Base-by-base conservation (phyloP, 768 basidiomycete species). In the Mrakia blollopis region DNA sequence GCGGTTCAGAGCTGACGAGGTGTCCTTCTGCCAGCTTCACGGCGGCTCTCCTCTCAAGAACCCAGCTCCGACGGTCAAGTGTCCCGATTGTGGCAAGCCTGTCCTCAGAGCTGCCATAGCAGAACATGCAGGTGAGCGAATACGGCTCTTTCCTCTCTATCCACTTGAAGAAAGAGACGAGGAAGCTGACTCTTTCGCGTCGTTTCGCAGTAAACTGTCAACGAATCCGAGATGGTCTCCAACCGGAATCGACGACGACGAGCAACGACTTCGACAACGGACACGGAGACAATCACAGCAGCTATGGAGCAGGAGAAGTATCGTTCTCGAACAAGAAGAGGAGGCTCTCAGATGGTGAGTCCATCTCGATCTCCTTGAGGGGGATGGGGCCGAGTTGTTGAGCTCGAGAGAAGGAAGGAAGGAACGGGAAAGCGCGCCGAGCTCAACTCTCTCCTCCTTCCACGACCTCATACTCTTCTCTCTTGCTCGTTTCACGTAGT, bases 81-180 rank as follows among this genome's bases (percentile, higher is more conserved):
- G 95, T 84, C 87, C 85, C 65, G 90, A 93, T 57, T 98, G 95
- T 83, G 86, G 85, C 61, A 95, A 94, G 83, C 91, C 92, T 0
- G 85, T 94, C 13, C 85, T 96, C 39, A 88, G 89, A 76, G 92
- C 90, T 80, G 90, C 89, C 37, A 85, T 91, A 73, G 84, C 84
- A 13, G 91, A 94, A 50, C 95, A 98, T 83, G 85, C 88, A 78
- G 87, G 94, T 95, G 80, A 79, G 87, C 84, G 8, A 1, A 60
- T 30, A 5, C 28, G 1, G 50, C 9, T n/a, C 25, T 0, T n/a
- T 28, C 18, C 73, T 61, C 30, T n/a, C 25, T 50, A n/a, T 52
- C 18, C 10, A 13, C 10, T 52, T 16, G n/a, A 13, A 0, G n/a
- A 37, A 47, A 9, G 2, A 9, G 14, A 9, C 6, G 44, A 47